Percentiles rank a stretch among this genome's conserved stretches.
Evolutionary conservation across 768 basidiomycete genomes (phyloP).

Genomic region (Rhodotorula sphaerocarpa): DNA sequence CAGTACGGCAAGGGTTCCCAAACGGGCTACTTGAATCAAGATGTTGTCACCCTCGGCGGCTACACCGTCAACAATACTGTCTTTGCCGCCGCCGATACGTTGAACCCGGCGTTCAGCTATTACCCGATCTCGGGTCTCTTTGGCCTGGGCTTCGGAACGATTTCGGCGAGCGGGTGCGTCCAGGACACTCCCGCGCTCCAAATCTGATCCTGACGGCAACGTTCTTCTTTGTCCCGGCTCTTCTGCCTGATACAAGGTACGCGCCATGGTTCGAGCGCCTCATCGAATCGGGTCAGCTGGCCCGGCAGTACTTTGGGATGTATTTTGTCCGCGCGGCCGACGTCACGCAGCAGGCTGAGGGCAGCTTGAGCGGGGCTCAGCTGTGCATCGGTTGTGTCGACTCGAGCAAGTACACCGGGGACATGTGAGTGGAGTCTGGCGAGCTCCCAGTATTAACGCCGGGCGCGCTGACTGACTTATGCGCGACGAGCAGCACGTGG

Average conservation of each 20-base stretch:
- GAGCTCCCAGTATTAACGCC: no score
- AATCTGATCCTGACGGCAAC: no score
- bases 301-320: constrained; percentile 28
- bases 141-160: constrained; percentile 35
- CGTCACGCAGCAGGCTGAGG: neutral
- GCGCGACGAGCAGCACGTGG: constrained; percentile 16
- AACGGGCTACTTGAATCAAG: constrained; percentile 10
- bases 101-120: constrained; percentile 4
- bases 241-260: constrained; percentile 13
- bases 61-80: constrained; percentile 9
- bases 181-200: neutral
- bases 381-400: constrained; percentile 33
- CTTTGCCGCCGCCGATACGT: constrained; percentile 18
- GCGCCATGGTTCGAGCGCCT: constrained; percentile 35
- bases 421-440: constrained; percentile 16
- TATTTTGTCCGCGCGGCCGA: constrained; percentile 27
- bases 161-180: constrained; percentile 22
- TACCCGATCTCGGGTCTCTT: constrained; percentile 19
- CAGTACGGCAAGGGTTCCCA: constrained; percentile 10
- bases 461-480: no score
- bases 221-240: no score
- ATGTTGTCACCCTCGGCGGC: constrained; percentile 16
- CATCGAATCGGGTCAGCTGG: constrained; percentile 1
- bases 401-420: constrained; percentile 24
- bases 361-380: constrained; percentile 13